Conservation (phyloP, 257 asterid species). For the Primulina eburnea region DNA sequence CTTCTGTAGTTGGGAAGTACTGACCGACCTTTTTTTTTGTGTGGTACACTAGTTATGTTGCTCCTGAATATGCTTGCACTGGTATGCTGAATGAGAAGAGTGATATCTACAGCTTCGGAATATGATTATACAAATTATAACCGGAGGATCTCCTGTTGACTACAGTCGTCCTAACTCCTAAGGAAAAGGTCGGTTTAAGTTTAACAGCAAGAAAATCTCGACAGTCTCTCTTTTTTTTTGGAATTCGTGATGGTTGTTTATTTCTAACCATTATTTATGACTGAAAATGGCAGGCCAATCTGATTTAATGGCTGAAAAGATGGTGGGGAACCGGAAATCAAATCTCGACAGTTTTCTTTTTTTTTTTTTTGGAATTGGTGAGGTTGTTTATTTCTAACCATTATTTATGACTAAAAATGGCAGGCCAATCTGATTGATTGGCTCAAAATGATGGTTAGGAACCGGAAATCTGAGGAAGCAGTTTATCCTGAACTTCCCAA, state of each 20-base stretch:
- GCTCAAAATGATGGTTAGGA: slow-evolving; percentile 87
- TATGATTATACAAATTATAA: slow-evolving; percentile 87
- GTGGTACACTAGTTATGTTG: slow-evolving; percentile 66
- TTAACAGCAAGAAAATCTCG: slow-evolving; percentile 1
- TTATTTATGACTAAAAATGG: slow-evolving; percentile 16
- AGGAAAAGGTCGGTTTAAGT: slow-evolving; percentile 63
- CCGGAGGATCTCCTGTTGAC: slow-evolving; percentile 88
- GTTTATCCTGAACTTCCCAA: slow-evolving; percentile 79
- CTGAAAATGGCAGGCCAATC: slow-evolving; percentile 55
- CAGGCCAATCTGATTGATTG: slow-evolving; percentile 90
- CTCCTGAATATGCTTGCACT: slow-evolving; percentile 96
- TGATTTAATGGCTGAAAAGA: slow-evolving; percentile 90
- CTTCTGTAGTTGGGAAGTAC: neutral
- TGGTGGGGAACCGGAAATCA: slow-evolving; percentile 83
- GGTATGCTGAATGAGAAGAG: slow-evolving; percentile 95
- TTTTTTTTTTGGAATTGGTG: neutral
- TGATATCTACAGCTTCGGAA: slow-evolving; percentile 88
- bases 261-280: slow-evolving; percentile 3
- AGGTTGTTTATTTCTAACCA: neutral
- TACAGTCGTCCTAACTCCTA: slow-evolving; percentile 66
- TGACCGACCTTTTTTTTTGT: slow-evolving; percentile 13
- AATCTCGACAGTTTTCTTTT: too few species aligned
- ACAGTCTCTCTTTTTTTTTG: neutral
- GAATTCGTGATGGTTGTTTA: neutral
- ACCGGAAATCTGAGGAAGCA: slow-evolving; percentile 83